phyloP scores from a whole-genome alignment of 164 flowering plant species.

The Euptelea pleiosperma region DNA sequence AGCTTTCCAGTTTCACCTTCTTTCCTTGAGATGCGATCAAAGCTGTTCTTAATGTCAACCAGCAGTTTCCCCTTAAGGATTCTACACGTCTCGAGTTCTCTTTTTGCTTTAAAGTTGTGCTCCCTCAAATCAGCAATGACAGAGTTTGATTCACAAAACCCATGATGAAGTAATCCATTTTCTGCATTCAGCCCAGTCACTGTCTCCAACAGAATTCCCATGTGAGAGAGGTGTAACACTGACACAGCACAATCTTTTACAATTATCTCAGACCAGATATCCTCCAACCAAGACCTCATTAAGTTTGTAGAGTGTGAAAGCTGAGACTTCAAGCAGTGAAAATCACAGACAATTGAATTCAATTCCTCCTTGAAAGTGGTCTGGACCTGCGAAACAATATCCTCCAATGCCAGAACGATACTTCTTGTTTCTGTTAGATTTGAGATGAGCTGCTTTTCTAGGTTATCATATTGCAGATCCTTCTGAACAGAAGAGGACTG shows the following conservation, averaged over 20 bases:
- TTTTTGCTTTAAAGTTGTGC: slow-evolving; percentile 52
- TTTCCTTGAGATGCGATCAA: slow-evolving; percentile 60
- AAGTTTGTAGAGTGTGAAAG: slow-evolving; percentile 38
- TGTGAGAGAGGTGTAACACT: slow-evolving; percentile 82
- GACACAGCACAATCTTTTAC: slow-evolving; percentile 81
- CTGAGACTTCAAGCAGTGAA: slow-evolving; percentile 43
- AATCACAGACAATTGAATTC: slow-evolving; percentile 38
- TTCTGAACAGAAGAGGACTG: slow-evolving; percentile 33
- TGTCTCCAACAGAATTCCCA: slow-evolving; percentile 78
- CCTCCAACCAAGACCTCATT: slow-evolving; percentile 64
- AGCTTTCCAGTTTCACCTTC: slow-evolving; percentile 68
- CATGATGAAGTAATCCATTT: slow-evolving; percentile 80
- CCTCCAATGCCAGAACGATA: slow-evolving; percentile 50
- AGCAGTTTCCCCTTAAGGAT: slow-evolving; percentile 66
- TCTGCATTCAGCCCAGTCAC: slow-evolving; percentile 79
- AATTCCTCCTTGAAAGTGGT: slow-evolving; percentile 34
- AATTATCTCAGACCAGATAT: slow-evolving; percentile 80
- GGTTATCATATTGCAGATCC: slow-evolving; percentile 36
- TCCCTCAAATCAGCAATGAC: slow-evolving; percentile 59
- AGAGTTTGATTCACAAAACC: slow-evolving; percentile 64
- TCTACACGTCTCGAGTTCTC: slow-evolving; percentile 75
- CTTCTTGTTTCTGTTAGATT: slow-evolving; percentile 34
- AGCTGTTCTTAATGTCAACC: slow-evolving; percentile 69
- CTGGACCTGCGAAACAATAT: slow-evolving; percentile 33
- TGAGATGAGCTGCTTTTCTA: slow-evolving; percentile 41